These are phyloP conservation scores for Metarhizium robertsii DNA, from an alignment of 2,329 filamentous ascomycete genomes.

Conservation along the genomic window DNA sequence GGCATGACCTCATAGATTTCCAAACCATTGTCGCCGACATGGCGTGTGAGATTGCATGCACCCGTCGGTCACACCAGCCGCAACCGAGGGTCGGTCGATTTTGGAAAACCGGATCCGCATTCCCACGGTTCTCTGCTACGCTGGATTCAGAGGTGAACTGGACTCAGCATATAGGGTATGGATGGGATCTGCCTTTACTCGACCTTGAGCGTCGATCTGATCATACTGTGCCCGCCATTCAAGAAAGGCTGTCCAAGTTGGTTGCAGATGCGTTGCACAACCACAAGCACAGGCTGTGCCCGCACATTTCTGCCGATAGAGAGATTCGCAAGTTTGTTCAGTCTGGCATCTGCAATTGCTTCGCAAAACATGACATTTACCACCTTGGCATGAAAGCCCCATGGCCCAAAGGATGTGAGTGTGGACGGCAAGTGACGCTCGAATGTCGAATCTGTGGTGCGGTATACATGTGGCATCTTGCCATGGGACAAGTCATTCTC, in stretches of 20 bases:
- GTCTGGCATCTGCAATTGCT: constrained; percentile 1
- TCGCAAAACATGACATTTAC: neutral
- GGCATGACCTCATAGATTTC: neutral
- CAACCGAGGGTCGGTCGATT: neutral
- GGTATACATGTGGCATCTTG: neutral
- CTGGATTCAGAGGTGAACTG: neutral
- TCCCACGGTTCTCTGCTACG: neutral
- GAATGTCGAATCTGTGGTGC: constrained; percentile 3
- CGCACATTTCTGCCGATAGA: neutral
- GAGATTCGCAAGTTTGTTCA: neutral
- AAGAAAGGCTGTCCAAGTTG: neutral
- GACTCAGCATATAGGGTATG: neutral
- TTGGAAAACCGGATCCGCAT: neutral
- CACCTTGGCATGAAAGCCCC: neutral
- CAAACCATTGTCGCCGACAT: neutral
- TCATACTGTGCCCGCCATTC: neutral
- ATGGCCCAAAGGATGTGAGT: neutral
- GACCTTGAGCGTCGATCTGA: neutral
- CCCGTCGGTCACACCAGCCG: neutral
- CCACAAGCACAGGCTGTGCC: neutral
- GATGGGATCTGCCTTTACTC: neutral
- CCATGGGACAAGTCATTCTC: neutral
- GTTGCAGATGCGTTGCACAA: neutral
- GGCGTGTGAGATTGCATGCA: neutral
- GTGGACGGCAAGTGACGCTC: neutral